Percentiles rank a stretch among this genome's conserved stretches.
phyloP scores from a whole-genome alignment of 1,284 basidiomycete species.

The Bondarzewia mesenterica region DNA sequence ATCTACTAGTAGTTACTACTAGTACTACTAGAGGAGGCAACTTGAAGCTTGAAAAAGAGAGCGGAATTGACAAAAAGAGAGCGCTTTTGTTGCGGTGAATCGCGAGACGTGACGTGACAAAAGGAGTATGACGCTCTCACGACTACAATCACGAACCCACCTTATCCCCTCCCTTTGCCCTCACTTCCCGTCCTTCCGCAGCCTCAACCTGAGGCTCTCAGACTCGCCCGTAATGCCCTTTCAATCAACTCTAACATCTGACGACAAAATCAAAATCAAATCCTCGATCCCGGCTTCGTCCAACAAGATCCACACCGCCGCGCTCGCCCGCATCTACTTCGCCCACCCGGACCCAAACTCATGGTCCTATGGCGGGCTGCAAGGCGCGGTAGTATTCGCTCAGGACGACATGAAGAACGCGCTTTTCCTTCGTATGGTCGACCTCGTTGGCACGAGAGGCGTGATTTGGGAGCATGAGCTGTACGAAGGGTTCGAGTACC shows the following conservation, averaged over 20 bases:
- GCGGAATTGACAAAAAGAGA: no score
- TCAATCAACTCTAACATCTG: slow-evolving; percentile 56
- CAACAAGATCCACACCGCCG: slow-evolving; percentile 73
- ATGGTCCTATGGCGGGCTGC: slow-evolving; percentile 82
- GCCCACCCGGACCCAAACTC: slow-evolving; percentile 65
- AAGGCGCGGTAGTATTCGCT: slow-evolving; percentile 76
- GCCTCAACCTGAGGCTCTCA: no score
- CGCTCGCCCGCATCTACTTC: slow-evolving; percentile 82
- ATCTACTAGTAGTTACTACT: no score
- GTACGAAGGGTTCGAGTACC: slow-evolving; percentile 80
- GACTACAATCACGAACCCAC: no score
- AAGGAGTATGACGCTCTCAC: no score
- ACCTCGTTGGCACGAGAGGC: slow-evolving; percentile 76
- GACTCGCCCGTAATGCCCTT: no score
- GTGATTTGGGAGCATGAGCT: slow-evolving; percentile 94
- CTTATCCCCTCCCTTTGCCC: no score
- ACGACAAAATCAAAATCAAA: slow-evolving; percentile 76
- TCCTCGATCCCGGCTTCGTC: slow-evolving; percentile 48
- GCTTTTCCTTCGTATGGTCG: slow-evolving; percentile 72
- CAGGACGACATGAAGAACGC: slow-evolving; percentile 53
- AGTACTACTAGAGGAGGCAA: no score
- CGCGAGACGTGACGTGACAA: no score
- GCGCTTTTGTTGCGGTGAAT: no score
- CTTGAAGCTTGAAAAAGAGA: no score
- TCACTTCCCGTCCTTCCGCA: no score